These are phyloP conservation scores for Alternaria burnsii DNA, from an alignment of 2,329 filamentous ascomycete genomes.

Conservation along the genomic window DNA sequence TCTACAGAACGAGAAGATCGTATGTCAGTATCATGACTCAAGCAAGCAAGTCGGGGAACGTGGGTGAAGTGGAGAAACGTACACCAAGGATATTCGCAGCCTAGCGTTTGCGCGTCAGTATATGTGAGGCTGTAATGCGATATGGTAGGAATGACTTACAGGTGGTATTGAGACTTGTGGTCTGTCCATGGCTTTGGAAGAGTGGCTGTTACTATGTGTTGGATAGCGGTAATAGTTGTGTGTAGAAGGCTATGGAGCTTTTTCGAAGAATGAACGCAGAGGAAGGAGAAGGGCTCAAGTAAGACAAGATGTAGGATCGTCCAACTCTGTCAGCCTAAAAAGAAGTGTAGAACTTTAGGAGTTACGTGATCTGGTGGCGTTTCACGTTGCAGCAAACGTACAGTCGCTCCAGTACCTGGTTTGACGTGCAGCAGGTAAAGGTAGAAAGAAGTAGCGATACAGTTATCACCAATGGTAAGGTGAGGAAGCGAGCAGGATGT, in stretches of 20 bases:
- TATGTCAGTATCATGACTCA: conserved; percentile 24
- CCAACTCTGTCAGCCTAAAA: conserved; percentile 1
- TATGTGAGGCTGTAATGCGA: not conserved
- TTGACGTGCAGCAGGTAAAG: conserved; percentile 7
- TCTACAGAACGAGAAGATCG: conserved; percentile 30
- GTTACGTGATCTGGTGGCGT: conserved; percentile 10
- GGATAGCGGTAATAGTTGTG: not conserved
- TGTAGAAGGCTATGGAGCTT: not conserved
- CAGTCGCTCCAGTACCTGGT: conserved; percentile 3
- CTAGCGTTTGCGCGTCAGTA: conserved; percentile 40
- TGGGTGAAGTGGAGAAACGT: conserved; percentile 22
- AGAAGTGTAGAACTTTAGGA: conserved; percentile 6
- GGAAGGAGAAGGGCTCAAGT: not conserved
- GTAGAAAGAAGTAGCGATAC: conserved; percentile 20
- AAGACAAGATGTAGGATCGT: not conserved
- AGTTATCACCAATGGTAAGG: conserved; percentile 19
- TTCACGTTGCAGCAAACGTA: conserved; percentile 9
- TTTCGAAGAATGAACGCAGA: not conserved
- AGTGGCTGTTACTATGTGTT: not conserved
- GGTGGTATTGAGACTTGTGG: conserved; percentile 49
- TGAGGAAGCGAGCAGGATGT: conserved; percentile 22
- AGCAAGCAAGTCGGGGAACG: not conserved
- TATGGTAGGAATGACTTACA: conserved; percentile 24
- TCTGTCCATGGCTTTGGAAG: conserved; percentile 30
- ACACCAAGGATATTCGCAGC: conserved; percentile 52